Evolutionary conservation across 2,329 filamentous ascomycete species (phyloP), one percentile per base, ranked within the genome.

Genomic region (Fusarium denticulatum): DNA sequence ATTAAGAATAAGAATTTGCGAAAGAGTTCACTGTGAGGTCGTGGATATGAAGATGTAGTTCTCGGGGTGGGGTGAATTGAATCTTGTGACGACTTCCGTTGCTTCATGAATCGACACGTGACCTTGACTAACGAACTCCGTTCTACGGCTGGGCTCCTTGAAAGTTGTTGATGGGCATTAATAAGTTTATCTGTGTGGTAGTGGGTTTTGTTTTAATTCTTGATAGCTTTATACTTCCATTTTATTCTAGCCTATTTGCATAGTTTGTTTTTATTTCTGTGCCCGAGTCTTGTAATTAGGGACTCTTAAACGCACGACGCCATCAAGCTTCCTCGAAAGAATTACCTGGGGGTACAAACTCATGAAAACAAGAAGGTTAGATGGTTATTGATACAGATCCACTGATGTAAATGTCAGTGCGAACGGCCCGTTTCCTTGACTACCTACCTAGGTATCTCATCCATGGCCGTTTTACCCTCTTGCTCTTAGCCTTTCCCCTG

Each of bases 51-150:
- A 56, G 30, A 37, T 57, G 26, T 40, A 36, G 47, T 37, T 28
- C 30, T 28, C 20, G 22, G 49, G 64, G 47, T 39, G 58, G 70
- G 55, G 69, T 50, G 50, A 58, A 46, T 34, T 45, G 49, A 52
- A 47, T 36, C 56, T 58, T 52, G 45, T 63, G 69, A 68, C 50
- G 66, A 49, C 46, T 67, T 66, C 30, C 37, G 20, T 14, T 30
- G 10, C 49, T 60, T 53, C 32, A 32, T 50, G 40, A n/a, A 43
- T 32, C 7, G 7, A n/a, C 69, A 72, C 69, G 69, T 72, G 69
- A 72, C 53, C 34, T 36, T n/a, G 24, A 53, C n/a, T 22, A 7
- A 7, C 16, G 12, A 47, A 30, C 50, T 34, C 50, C 12, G 20
- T 47, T 34, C 30, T 24, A 18, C 46, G 11, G 28, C 28, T 30